Base-by-base conservation (phyloP, 2,329 filamentous ascomycete species). In the Cercospora zeina region DNA sequence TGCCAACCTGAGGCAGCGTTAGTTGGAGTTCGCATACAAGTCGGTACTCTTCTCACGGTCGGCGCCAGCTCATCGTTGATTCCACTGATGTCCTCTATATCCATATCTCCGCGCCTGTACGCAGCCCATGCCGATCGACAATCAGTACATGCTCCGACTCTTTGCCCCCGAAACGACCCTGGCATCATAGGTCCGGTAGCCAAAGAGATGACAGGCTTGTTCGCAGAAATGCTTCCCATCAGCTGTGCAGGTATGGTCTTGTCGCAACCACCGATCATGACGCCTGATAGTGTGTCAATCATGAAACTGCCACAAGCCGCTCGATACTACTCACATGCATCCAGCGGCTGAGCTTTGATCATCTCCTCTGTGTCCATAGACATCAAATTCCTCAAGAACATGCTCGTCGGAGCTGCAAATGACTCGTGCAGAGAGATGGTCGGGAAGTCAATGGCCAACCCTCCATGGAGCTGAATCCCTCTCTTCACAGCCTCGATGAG, bases 281-380 rank as follows among this genome's bases (percentile, higher is more conserved):
- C 64, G 7, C 56, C 56, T 59, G 8, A 11, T 4, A 19, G 11
- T 19, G 7, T 14, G 24, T 59, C 47, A 59, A 33, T 27, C 31
- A 30, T 33, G n/a, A 24, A 16, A 10, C 6, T 0, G 0, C 7
- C 3, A 24, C 16, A 7, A 4, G 6, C 16, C 30, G 3, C 16
- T 33, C 13, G 30, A 21, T 16, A 4, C 14, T 21, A 2, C 60
- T 54, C 21, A 59, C 62, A 67, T 89, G 86, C 85, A 74, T 91
- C 88, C 14, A 88, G 80, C 0, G 88, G 88, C 73, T 91, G 88
- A 0, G 87, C 88, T 47, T 79, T 79, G 58, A 90, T 86, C 88
- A 91, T 91, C 77, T 91, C 88, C 73, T 91, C 89, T 0, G 89
- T 91, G 70, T 91, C 89, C 86, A 91, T 89, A 67, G 85, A 87